Evolutionary conservation across 495 filamentous ascomycete species (phyloP).

Genomic region (Xylaria palmicola): DNA sequence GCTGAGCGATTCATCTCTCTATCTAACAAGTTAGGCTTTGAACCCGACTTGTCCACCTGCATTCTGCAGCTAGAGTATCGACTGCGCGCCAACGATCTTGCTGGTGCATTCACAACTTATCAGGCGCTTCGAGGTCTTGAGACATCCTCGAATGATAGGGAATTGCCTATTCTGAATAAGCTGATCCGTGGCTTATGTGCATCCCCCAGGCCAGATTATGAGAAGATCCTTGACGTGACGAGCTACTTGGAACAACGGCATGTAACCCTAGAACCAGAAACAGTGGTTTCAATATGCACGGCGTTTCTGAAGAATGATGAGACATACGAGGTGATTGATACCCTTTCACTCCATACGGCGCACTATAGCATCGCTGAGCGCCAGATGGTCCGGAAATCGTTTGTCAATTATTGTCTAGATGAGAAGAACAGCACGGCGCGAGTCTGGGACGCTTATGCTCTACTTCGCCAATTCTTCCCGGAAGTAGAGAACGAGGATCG

Average conservation of each 20-base stretch:
- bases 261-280: conserved; percentile 65
- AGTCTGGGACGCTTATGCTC: conserved; percentile 79
- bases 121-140: conserved; percentile 54
- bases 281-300: conserved; percentile 66
- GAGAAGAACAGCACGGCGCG: conserved; percentile 55
- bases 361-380: conserved; percentile 66
- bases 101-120: conserved; percentile 63
- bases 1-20: conserved; percentile 71
- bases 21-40: conserved; percentile 59
- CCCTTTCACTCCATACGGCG: conserved; percentile 66
- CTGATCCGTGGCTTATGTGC: conserved; percentile 72
- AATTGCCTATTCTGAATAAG: conserved; percentile 66
- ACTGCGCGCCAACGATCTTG: conserved; percentile 65
- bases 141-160: conserved; percentile 51
- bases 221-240: conserved; percentile 69
- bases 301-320: conserved; percentile 72
- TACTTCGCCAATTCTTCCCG: conserved; percentile 74
- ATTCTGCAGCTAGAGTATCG: conserved; percentile 74
- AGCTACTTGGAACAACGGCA: conserved; percentile 72
- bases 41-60: conserved; percentile 63
- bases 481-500: conserved; percentile 64
- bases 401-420: conserved; percentile 67
- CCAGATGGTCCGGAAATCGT: conserved; percentile 55
- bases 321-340: conserved; percentile 69
- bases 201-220: conserved; percentile 51